Base-by-base conservation (phyloP, 2,329 filamentous ascomycete genomes). In the Ascochyta viciae-villosae region DNA sequence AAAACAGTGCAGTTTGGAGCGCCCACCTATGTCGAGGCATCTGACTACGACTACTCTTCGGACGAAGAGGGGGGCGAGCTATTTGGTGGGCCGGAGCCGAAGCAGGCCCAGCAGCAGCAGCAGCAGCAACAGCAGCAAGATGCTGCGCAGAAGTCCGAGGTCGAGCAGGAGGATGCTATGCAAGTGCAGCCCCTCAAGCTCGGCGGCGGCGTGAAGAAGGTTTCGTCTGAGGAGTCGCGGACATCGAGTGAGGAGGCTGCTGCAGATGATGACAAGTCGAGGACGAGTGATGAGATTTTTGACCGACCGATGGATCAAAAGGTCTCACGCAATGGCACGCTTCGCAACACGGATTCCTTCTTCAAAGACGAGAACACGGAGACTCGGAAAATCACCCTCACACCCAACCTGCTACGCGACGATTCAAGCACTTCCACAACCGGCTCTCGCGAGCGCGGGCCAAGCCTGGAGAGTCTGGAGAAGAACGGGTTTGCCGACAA, bases 301-400 rank as follows among this genome's bases (percentile, higher is more conserved):
- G 82, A 83, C 39, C 70, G 75, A 33, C 77, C 79, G 65, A 68
- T 74, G 56, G 74, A 76, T 34, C 73, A 68, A 29, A 77, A 75
- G 43, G 66, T 75, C 2, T 92, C 91, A 33, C 87, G 89, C 61
- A 96, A 96, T 66, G 92, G 92, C 38, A 94, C 90, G 22, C 85
- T 96, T 40, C 86, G 94, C 61, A 96, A 96, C 72, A 94, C 92
- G 4, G 94, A 98, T 76, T 96, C 94, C 1, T 97, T 98, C 81
- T 97, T 97, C 82, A 96, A 92, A 76, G 95, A 98, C 70, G 94
- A 99, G 70, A 92, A 87, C 29, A 89, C 92, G 34, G 95, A 98
- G 76, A 97, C 95, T 3, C 92, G 96, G 76, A 98, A 98, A 80
- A 98, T 99, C 64, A 96, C 93, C 0, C 84, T 99, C 40, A 99